phyloP scores from a whole-genome alignment of 2,329 filamentous ascomycete genomes.

The Teratosphaeria destructans region DNA sequence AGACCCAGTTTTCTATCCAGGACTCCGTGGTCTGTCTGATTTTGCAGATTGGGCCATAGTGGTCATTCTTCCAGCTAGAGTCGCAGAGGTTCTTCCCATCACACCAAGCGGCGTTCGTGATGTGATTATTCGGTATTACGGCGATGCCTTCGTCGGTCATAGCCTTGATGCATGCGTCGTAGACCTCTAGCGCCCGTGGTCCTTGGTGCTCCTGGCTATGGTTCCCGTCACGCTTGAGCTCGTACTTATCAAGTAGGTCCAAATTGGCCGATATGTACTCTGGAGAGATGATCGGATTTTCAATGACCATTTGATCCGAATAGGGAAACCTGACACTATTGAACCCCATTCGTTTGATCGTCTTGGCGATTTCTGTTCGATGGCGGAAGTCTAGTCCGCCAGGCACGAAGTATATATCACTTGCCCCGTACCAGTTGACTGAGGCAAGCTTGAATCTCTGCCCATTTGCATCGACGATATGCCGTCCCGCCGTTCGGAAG shows the following conservation, averaged over 20 bases:
- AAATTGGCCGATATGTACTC: constrained; percentile 47
- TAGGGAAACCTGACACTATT: constrained; percentile 62
- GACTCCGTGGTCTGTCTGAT: constrained; percentile 53
- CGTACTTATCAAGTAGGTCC: constrained; percentile 38
- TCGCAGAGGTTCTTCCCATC: constrained; percentile 60
- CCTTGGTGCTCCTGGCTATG: constrained; percentile 23
- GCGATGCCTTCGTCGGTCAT: constrained; percentile 53
- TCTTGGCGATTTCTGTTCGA: constrained; percentile 48
- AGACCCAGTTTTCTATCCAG: constrained; percentile 57
- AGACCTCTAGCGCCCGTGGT: constrained; percentile 49
- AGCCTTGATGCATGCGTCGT: constrained; percentile 47
- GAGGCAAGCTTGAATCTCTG: constrained; percentile 52
- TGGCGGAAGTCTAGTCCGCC: constrained; percentile 55
- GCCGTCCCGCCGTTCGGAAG: constrained; percentile 48
- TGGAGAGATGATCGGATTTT: constrained; percentile 46
- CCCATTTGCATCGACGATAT: constrained; percentile 49
- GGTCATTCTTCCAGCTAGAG: constrained; percentile 55
- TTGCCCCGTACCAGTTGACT: constrained; percentile 63
- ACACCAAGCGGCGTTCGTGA: constrained; percentile 59
- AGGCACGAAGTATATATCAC: constrained; percentile 55
- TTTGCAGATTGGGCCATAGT: constrained; percentile 50
- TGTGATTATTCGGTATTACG: constrained; percentile 61
- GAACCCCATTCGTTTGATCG: constrained; percentile 54
- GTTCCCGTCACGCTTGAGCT: constrained; percentile 5
- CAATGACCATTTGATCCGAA: constrained; percentile 55